Evolutionary conservation across 2,329 filamentous ascomycete genomes (phyloP).

Genomic region (Ascochyta lentis): DNA sequence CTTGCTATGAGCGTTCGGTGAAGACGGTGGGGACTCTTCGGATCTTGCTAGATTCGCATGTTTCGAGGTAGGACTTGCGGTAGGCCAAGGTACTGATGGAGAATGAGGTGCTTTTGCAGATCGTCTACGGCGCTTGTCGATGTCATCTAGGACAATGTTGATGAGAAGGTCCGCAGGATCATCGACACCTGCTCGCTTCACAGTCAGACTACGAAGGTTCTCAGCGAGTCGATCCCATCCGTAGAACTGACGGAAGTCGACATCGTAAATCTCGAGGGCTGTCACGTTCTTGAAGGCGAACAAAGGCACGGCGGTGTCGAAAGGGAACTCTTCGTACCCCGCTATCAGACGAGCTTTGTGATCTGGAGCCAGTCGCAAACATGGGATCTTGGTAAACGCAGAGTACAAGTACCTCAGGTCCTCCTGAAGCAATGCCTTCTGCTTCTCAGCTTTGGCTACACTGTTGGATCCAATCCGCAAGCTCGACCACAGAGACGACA

Average conservation of each 20-base stretch:
- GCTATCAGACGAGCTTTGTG: constrained; percentile 88
- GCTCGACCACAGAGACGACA: constrained; percentile 91
- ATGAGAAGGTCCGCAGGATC: constrained; percentile 90
- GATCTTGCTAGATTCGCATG: constrained; percentile 73
- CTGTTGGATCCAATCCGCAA: constrained; percentile 84
- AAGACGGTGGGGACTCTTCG: constrained; percentile 65
- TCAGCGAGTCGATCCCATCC: constrained; percentile 96
- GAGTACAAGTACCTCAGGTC: constrained; percentile 98
- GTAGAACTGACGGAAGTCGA: constrained; percentile 96
- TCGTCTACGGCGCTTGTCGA: constrained; percentile 86
- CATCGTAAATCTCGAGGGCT: constrained; percentile 89
- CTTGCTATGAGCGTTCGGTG: constrained; percentile 46
- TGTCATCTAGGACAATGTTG: constrained; percentile 93
- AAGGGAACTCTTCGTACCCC: constrained; percentile 96
- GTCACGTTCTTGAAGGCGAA: constrained; percentile 97
- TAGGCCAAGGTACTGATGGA: constrained; percentile 73
- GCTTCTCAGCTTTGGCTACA: constrained; percentile 83
- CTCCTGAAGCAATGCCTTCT: constrained; percentile 81
- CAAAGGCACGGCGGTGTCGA: constrained; percentile 95
- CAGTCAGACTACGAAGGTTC: constrained; percentile 84
- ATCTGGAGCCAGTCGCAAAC: constrained; percentile 87
- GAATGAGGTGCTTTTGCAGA: constrained; percentile 87
- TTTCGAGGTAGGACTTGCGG: constrained; percentile 67
- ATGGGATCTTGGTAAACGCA: constrained; percentile 97
- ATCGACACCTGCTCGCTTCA: constrained; percentile 87